phyloP scores from a whole-genome alignment of 805 yeast species.

The Isabelozyma pseudorhagii region DNA sequence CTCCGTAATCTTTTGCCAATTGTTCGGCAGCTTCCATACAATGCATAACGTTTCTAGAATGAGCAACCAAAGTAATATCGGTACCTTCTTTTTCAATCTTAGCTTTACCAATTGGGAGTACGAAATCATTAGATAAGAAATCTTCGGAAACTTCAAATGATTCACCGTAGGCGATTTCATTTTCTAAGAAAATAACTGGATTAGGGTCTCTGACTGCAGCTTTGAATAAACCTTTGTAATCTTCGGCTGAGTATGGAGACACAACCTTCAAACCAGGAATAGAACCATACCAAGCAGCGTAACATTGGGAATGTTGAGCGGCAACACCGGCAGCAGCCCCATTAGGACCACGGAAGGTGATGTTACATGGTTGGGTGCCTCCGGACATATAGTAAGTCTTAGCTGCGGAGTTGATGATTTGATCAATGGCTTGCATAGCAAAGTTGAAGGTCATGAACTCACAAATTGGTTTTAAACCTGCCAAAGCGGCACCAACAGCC shows the following conservation, averaged over 20 bases:
- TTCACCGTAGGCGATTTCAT: slow-evolving; percentile 93
- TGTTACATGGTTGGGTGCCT: slow-evolving; percentile 95
- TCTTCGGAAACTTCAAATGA: slow-evolving; percentile 86
- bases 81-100: slow-evolving; percentile 92
- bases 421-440: slow-evolving; percentile 99
- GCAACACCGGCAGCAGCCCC: slow-evolving; percentile 99
- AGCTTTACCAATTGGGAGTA: slow-evolving; percentile 92
- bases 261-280: slow-evolving; percentile 97
- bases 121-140: slow-evolving; percentile 82
- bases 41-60: slow-evolving; percentile 85
- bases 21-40: slow-evolving; percentile 87
- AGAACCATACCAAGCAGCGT: slow-evolving; percentile 95
- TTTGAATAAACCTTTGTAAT: slow-evolving; percentile 91
- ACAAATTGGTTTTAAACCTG: slow-evolving; percentile 93
- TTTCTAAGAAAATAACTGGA: slow-evolving; percentile 94
- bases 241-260: slow-evolving; percentile 94
- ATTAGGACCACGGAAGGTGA: slow-evolving; percentile 98
- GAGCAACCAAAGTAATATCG: slow-evolving; percentile 85
- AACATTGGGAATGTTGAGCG: slow-evolving; percentile 99
- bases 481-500: slow-evolving; percentile 93
- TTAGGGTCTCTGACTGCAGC: slow-evolving; percentile 98
- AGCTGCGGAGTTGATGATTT: slow-evolving; percentile 97
- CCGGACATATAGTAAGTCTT: slow-evolving; percentile 99
- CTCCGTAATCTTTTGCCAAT: slow-evolving; percentile 80
- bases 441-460: slow-evolving; percentile 99